Base-by-base conservation (phyloP, 352 stramenopile species). In the Blastocystis sp. region DNA sequence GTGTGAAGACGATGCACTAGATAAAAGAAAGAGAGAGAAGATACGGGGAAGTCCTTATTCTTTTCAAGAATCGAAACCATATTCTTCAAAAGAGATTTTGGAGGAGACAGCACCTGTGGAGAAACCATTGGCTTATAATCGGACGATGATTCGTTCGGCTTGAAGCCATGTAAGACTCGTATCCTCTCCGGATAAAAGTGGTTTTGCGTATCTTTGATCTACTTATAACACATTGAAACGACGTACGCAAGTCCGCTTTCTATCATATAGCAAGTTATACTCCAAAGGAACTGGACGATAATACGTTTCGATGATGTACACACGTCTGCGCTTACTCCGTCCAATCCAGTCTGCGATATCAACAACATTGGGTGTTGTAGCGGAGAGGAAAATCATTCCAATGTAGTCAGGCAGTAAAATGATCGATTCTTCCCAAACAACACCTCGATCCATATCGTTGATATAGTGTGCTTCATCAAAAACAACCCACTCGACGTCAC, bases 321-420 rank as follows among this genome's bases (percentile, higher is more conserved):
- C 97, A 50, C 95, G 95, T 79, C 95, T 94, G 73, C 95, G 94
- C 92, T 98, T 98, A 0, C 95, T 98, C 37, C 96, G 92, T 6
- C 96, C 97, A 89, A 99, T 98, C 97, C 97, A 99, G 90, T 98
- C 96, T 16, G 94, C 97, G 87, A 99, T 99, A 91, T 99, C 96
- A 78, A 98, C 94, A 66, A 97, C 97, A 90, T 99, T 99, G 16
- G 96, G 97, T 50, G 96, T 99, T 16, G 97, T 99, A 8, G 97
- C 97, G 20, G 96, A 98, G 3, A 99, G 91, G 91, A 99, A 99
- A 7, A 99, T 96, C 91, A 99, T 95, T 39, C 96, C 96, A 8
- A 98, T 96, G 90, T 98, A 95, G 45, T 97, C 93, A 4, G 96
- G 96, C 6, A 99, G 92, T 95, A 98, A 98, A 91, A 99, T 98